Conservation (phyloP, 495 filamentous ascomycete species). For the Talaromyces adpressus region DNA sequence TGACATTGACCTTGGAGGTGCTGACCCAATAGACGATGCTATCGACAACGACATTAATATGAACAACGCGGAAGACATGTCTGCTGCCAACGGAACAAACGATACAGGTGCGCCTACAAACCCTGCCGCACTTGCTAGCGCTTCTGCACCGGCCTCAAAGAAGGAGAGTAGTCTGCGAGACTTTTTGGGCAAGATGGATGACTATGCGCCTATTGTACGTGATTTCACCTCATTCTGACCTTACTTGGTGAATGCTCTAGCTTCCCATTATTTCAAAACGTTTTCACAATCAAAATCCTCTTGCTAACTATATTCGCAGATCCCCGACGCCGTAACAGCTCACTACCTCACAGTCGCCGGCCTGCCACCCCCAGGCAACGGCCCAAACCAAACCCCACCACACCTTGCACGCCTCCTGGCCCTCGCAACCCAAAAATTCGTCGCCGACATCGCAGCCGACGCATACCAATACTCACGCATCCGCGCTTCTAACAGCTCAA, state of each 20-base stretch:
- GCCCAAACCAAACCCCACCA: slow-evolving; percentile 72
- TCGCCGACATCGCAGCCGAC: slow-evolving; percentile 94
- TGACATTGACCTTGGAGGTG: not conserved
- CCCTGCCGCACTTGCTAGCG: slow-evolving; percentile 17
- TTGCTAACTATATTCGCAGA: slow-evolving; percentile 42
- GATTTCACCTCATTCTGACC: slow-evolving; percentile 9
- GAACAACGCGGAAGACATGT: slow-evolving; percentile 2
- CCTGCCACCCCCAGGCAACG: slow-evolving; percentile 78
- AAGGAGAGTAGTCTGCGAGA: slow-evolving; percentile 89
- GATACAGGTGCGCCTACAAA: slow-evolving; percentile 15
- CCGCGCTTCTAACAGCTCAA: slow-evolving; percentile 79
- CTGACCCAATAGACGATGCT: not conserved
- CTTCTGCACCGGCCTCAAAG: slow-evolving; percentile 54
- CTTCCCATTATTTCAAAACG: not conserved
- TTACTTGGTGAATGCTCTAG: not conserved
- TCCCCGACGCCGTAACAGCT: slow-evolving; percentile 93
- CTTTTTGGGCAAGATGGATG: slow-evolving; percentile 93
- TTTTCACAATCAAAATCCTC: not conserved
- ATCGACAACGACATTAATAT: slow-evolving; percentile 3
- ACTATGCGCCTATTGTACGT: slow-evolving; percentile 92
- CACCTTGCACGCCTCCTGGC: slow-evolving; percentile 89
- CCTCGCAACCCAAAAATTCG: slow-evolving; percentile 95
- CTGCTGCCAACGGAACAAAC: slow-evolving; percentile 11
- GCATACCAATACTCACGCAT: slow-evolving; percentile 97
- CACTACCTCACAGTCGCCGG: slow-evolving; percentile 97